Evolutionary conservation across 768 basidiomycete species (phyloP).

Genomic region (Leucogyrophana mollusca): DNA sequence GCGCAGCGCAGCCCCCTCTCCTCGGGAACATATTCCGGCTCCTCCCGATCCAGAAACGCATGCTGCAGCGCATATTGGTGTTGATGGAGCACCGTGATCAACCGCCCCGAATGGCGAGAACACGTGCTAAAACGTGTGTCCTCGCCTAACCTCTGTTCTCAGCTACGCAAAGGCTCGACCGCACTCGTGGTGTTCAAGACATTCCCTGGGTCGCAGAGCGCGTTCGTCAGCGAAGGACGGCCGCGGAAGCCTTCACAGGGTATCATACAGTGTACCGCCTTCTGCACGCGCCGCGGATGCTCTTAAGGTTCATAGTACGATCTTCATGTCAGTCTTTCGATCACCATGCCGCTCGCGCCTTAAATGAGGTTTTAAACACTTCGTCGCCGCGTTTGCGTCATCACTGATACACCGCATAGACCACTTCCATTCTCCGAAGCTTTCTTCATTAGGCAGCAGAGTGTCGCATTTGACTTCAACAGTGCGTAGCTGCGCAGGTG

Average conservation of each 20-base stretch:
- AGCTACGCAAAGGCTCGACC: background rate
- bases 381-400: no score
- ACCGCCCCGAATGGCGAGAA: conserved; percentile 15
- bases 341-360: no score
- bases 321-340: no score
- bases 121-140: conserved; percentile 11
- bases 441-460: no score
- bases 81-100: conserved; percentile 13
- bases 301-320: no score
- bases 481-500: no score
- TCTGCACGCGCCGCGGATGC: no score
- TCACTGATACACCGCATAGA: no score
- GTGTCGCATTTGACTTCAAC: no score
- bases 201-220: background rate
- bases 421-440: no score
- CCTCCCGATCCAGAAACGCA: background rate
- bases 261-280: no score
- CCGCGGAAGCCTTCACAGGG: background rate
- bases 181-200: background rate
- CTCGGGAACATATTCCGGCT: background rate
- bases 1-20: background rate
- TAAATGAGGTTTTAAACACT: no score
- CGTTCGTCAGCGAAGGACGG: background rate
- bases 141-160: background rate
- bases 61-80: background rate